Base-by-base conservation (phyloP, 495 filamentous ascomycete genomes). In the Lasiosphaeria miniovina region DNA sequence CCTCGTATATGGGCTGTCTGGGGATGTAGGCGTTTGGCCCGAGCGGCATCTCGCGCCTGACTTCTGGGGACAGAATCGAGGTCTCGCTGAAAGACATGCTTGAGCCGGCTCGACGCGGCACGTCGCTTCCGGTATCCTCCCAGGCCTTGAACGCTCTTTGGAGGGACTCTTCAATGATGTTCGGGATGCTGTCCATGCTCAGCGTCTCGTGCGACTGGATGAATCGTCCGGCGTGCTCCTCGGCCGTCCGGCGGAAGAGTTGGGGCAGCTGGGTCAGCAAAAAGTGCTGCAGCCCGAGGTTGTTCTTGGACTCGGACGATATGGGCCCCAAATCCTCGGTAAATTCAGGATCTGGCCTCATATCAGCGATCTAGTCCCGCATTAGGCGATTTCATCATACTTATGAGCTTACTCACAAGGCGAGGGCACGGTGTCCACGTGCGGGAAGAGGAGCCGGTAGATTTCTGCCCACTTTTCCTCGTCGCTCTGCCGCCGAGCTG, bases 381-480 rank as follows among this genome's bases (percentile, higher is more conserved):
- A 57, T 48, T 55, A 54, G n/a, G 40, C 14, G 12, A 56, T 6
- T 24, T 38, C 24, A 36, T 31, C 15, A 8, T 12, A 36, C 38
- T 36, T 6, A 43, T n/a, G 34, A 33, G 48, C 32, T 34, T 6
- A 65, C 69, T 68, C 53, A 71, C 69, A 72, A 32, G 69, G 69
- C 31, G 69, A 72, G 24, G 67, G 69, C n/a, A 70, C 55, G 45
- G 7, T 49, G 32, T 63, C 43, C 14, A 66, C 64, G 24, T 58
- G 43, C 5, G 70, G 70, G 41, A 73, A 71, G 3, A 73, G 58
- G 7, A 69, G 62, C 5, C 52, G 56, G 55, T 71, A 73, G 0
- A 73, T 65, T 14, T 73, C 70, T 14, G 34, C 48, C 70, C 70
- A 73, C 17, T 71, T 71, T 6, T 71, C 68, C 14, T 66, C 59